Conservation (phyloP, 78 protist genomes). For the Dictyostelium capitatum region DNA sequence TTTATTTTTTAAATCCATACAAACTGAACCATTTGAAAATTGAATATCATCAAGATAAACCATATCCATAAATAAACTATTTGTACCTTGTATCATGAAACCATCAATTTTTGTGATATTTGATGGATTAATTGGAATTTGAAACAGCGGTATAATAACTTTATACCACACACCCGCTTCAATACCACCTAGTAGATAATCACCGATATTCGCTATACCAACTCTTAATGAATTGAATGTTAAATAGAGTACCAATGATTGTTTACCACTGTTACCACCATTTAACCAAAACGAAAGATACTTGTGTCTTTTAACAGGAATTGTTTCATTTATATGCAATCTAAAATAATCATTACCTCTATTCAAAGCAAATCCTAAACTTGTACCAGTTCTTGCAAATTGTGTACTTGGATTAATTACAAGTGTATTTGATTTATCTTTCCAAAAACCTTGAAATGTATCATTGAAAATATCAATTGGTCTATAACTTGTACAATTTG, state of each 20-base stretch:
- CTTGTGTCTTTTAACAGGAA: slow-evolving; percentile 22
- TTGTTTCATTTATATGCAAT: slow-evolving; percentile 11
- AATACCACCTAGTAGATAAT: slow-evolving; percentile 20
- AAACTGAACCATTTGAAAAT: slow-evolving; percentile 14
- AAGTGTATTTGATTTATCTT: slow-evolving; percentile 13
- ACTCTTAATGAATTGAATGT: neutral
- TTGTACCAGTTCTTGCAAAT: slow-evolving; percentile 26
- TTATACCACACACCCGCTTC: slow-evolving; percentile 30
- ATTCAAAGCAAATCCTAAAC: slow-evolving; percentile 10
- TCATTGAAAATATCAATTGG: slow-evolving; percentile 25
- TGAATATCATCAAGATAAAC: slow-evolving; percentile 23
- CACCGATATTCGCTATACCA: slow-evolving; percentile 4
- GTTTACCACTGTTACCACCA: slow-evolving; percentile 34
- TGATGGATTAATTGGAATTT: slow-evolving; percentile 13
- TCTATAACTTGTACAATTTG: slow-evolving; percentile 31
- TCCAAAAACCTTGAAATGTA: slow-evolving; percentile 9
- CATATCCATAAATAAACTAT: slow-evolving; percentile 20
- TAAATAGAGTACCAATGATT: neutral
- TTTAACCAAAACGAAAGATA: slow-evolving; percentile 55
- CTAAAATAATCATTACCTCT: neutral
- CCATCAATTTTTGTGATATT: slow-evolving; percentile 25
- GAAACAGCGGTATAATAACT: slow-evolving; percentile 31
- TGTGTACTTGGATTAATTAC: neutral
- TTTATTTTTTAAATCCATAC: slow-evolving; percentile 5
- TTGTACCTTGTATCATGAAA: slow-evolving; percentile 8